Evolutionary conservation across 1,139 yeast genomes (phyloP), one percentile per base, ranked within the genome.

Genomic region (Yamadazyma blattariae): DNA sequence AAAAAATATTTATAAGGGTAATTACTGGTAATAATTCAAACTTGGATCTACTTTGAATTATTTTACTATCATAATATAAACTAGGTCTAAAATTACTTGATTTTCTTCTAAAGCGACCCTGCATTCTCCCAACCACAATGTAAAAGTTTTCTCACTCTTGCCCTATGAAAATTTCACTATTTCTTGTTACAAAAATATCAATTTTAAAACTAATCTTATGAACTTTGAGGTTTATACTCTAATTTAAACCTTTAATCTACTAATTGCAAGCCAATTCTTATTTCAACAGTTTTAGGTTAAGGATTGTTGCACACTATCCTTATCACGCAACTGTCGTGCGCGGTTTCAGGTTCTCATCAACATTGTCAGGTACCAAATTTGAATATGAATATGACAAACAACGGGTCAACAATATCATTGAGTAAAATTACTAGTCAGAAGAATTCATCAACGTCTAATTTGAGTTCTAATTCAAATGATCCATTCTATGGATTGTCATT

Each of bases 401-500:
- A 44, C 26, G 45, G 41, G 11, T 46, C 50, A 6, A 35, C 45
- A n/a, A 31, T 43, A 11, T 46, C 48, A 13, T 39, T 45, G 25
- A 35, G 31, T 14, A 40, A 40, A 12, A 34, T 35, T 13, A 36
- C 32, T 18, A 38, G 40, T 28, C 41, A 37, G 7, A 41, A 42
- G 13, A 47, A 46, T 24, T 38, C 50, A 5, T 47, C 51, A 18
- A 38, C 45, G 2, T 47, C 50, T 12, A 47, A 47, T 26, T 24
- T 44, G 7, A 37, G 42, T 17, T 35, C 32, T 12, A 35, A 33
- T 6, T 41, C 47, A 6, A 37, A 36, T 25, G 64, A 70, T 43
- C 74, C 74, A 7, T 70, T 70, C 41, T 56, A 67, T 42, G 78
- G 80, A 25, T 65, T 79, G 25, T 78, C 86, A 8, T 83, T 82